Evolutionary conservation across 2,329 filamentous ascomycete species (phyloP).

Genomic region (Chrysoporthe cubensis): DNA sequence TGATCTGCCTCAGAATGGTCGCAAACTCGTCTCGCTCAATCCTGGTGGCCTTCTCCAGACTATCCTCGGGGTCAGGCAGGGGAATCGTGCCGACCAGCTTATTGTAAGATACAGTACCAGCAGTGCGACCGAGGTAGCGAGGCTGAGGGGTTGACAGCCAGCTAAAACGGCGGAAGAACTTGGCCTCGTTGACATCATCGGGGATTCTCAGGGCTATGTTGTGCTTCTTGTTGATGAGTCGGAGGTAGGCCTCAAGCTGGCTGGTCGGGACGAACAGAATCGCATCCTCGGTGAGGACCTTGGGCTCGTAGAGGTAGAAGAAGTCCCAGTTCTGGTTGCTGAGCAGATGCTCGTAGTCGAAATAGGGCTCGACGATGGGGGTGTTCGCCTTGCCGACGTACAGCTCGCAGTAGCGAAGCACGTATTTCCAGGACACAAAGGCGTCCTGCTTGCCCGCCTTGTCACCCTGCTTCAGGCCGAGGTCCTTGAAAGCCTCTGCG

Average conservation of each 20-base stretch:
- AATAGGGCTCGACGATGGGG: conserved; percentile 54
- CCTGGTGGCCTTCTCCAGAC: conserved; percentile 39
- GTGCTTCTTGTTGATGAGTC: conserved; percentile 65
- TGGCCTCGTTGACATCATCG: conserved; percentile 49
- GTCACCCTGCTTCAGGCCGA: conserved; percentile 36
- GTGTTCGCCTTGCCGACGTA: conserved; percentile 60
- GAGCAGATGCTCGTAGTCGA: conserved; percentile 59
- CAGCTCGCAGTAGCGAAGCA: conserved; percentile 61
- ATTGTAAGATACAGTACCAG: conserved; percentile 43
- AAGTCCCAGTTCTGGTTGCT: conserved; percentile 72
- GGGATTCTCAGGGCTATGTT: conserved; percentile 62
- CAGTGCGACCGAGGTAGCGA: conserved; percentile 66
- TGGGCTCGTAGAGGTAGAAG: conserved; percentile 67
- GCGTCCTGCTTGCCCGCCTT: conserved; percentile 32
- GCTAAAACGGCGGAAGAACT: conserved; percentile 66
- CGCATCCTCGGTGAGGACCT: conserved; percentile 45
- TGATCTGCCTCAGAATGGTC: conserved; percentile 47
- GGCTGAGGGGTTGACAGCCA: conserved; percentile 65
- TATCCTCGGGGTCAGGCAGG: conserved; percentile 42
- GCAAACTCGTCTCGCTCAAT: conserved; percentile 44
- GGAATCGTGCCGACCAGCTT: conserved; percentile 40
- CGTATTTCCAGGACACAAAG: conserved; percentile 57
- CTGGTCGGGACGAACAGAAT: conserved; percentile 68
- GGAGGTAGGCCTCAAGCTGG: conserved; percentile 69
- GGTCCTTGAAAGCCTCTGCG: conserved; percentile 8